Percentiles rank a stretch among this genome's conserved stretches.
These are phyloP conservation scores for Pythium sukuiense DNA, from an alignment of 352 stramenopile genomes.

Conservation along the genomic window DNA sequence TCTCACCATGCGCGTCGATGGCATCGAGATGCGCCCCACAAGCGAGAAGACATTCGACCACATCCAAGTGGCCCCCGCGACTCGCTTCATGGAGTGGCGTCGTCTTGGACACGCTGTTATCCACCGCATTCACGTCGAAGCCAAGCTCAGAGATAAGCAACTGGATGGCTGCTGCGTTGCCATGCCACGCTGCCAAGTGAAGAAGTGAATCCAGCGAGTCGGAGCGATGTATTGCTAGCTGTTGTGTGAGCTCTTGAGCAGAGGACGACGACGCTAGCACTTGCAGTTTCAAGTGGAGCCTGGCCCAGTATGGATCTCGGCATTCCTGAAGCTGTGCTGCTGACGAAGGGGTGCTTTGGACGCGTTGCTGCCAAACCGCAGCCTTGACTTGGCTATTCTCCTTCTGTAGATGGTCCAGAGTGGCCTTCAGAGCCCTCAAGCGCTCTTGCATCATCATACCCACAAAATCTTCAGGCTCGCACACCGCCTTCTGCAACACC, in stretches of 20 bases:
- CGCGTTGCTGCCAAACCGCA: conserved; percentile 10
- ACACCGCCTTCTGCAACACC: neutral
- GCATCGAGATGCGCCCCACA: conserved; percentile 39
- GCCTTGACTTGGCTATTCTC: neutral
- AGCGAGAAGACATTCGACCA: conserved; percentile 40
- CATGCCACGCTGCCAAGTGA: conserved; percentile 51
- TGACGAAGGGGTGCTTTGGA: conserved; percentile 4
- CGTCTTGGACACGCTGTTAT: conserved; percentile 42
- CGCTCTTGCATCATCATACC: conserved; percentile 20
- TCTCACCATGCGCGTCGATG: conserved; percentile 49
- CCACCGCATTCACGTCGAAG: conserved; percentile 46
- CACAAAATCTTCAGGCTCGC: conserved; percentile 8
- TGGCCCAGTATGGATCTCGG: conserved; percentile 17
- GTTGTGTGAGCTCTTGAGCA: conserved; percentile 1
- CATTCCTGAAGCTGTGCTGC: neutral
- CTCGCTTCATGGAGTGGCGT: conserved; percentile 64
- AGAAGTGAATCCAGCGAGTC: conserved; percentile 49
- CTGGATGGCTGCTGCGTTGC: conserved; percentile 26
- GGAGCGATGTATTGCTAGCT: conserved; percentile 4
- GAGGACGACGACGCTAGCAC: conserved; percentile 1
- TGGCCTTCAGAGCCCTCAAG: neutral
- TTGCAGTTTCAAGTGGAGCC: conserved; percentile 7
- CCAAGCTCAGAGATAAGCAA: conserved; percentile 30
- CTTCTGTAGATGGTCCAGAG: conserved; percentile 3
- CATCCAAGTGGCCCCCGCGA: conserved; percentile 37